A percentile compares a stretch with the other conserved stretches of the same genome.
phyloP scores from a whole-genome alignment of 73 alveolate species.

The Tetrahymena elliotti region DNA sequence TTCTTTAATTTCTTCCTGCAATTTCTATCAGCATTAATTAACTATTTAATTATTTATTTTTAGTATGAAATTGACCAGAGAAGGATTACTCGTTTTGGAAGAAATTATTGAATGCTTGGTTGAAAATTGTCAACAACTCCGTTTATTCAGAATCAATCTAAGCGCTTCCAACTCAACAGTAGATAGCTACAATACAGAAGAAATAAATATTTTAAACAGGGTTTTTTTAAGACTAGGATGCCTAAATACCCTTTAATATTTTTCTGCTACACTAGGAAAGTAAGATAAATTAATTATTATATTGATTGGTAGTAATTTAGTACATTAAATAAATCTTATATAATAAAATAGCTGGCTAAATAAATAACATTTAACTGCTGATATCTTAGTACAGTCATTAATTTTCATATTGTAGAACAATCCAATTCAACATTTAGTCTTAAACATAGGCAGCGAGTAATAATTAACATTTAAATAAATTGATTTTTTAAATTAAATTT shows the following conservation, averaged over 20 bases:
- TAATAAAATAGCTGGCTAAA: neutral
- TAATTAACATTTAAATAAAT: no score
- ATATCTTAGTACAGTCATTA: neutral
- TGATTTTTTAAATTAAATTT: neutral
- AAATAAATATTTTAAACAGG: neutral
- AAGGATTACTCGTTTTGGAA: neutral
- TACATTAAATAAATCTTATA: neutral
- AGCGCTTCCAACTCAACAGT: neutral
- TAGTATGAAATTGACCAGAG: neutral
- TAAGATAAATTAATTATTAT: neutral
- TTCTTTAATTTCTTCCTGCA: neutral
- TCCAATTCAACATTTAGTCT: neutral
- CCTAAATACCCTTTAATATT: neutral
- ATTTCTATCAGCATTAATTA: neutral
- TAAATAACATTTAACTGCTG: neutral
- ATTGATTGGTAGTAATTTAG: neutral
- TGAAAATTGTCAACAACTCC: neutral
- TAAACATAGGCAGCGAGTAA: neutral
- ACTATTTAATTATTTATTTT: neutral
- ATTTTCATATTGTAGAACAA: neutral
- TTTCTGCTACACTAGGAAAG: neutral
- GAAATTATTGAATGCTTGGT: neutral
- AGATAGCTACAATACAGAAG: neutral
- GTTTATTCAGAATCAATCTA: neutral
- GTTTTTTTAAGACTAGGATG: neutral